Base-by-base conservation (phyloP, 257 asterid species). In the Solanum dulcamara region DNA sequence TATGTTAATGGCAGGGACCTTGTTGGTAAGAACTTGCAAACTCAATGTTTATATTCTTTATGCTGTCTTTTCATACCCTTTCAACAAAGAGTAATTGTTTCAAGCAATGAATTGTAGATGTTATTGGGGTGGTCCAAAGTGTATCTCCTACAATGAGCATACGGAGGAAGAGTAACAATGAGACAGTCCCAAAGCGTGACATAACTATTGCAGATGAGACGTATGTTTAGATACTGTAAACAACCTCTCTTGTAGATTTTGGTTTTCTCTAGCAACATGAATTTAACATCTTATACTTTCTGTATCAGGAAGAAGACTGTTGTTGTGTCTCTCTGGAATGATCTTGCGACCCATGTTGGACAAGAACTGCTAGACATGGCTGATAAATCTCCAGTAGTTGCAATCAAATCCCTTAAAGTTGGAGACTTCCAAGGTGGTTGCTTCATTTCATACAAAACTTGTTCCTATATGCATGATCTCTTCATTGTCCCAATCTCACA, bases 171-270 rank as follows among this genome's bases (percentile, higher is more conserved):
- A 92, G 82, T 85, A 89, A 97, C 89, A 91, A 93, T n/a, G 98
- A 95, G 87, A 87, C 88, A 14, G 30, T 94, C 55, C 95, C 98
- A 18, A 97, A 97, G 89, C 98, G 98, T 57, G 99, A 97, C 59
- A 93, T 97, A 85, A 94, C 95, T 18, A 92, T 97, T 55, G 98
- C 99, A 60, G 99, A 97, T 91, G 93, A 90, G 86, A 90, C 99
- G 98, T 95, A 93, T 18, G 96, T 10, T 38, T 30, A 4, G 10
- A 37, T 35, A 8, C 33, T 72, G 32, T 24, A 5, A n/a, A 37
- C 44, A 5, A 24, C 38, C 60, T 26, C 66, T 70, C 11, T 18
- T 11, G 53, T 37, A 28, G 40, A 1, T 88, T 82, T 18, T 17
- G 24, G 8, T n/a, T 32, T 85, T 83, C 10, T 22, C 40, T 82